Conservation (phyloP, 805 yeast genomes). For the Maudiozyma bulderi region DNA sequence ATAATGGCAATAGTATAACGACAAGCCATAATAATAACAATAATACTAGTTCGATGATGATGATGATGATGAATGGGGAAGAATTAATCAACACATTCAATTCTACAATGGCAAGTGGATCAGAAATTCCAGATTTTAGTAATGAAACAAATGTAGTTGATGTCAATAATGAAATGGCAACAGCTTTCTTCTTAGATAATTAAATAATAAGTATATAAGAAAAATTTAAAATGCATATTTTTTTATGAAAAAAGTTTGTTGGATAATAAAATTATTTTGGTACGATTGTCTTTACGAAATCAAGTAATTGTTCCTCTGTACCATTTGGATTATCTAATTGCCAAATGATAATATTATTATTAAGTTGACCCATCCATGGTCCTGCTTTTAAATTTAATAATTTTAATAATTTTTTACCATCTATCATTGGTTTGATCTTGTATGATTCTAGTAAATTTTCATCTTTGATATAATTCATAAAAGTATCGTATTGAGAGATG, state of each 20-base stretch:
- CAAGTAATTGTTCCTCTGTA: slow-evolving; percentile 45
- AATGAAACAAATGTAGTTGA: neutral
- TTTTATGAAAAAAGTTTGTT: no score
- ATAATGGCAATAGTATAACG: neutral
- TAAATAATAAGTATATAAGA: neutral
- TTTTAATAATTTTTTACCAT: slow-evolving; percentile 59
- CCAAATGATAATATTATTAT: slow-evolving; percentile 53
- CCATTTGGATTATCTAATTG: slow-evolving; percentile 66
- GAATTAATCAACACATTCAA: neutral
- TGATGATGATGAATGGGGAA: neutral
- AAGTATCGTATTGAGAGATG: slow-evolving; percentile 25
- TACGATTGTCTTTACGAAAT: slow-evolving; percentile 26
- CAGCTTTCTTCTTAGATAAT: neutral
- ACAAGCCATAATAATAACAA: neutral
- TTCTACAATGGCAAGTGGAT: neutral
- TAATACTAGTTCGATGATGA: neutral
- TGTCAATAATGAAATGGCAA: neutral
- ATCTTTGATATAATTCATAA: slow-evolving; percentile 23
- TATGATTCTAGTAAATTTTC: slow-evolving; percentile 22
- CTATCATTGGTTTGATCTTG: slow-evolving; percentile 53
- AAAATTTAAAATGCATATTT: neutral
- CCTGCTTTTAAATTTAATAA: slow-evolving; percentile 61
- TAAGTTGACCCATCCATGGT: slow-evolving; percentile 65
- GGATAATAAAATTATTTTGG: slow-evolving; percentile 8
- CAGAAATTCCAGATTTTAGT: neutral